Evolutionary conservation across 495 filamentous ascomycete species (phyloP).

Genomic region (Lasiosphaeriaceae sp.): DNA sequence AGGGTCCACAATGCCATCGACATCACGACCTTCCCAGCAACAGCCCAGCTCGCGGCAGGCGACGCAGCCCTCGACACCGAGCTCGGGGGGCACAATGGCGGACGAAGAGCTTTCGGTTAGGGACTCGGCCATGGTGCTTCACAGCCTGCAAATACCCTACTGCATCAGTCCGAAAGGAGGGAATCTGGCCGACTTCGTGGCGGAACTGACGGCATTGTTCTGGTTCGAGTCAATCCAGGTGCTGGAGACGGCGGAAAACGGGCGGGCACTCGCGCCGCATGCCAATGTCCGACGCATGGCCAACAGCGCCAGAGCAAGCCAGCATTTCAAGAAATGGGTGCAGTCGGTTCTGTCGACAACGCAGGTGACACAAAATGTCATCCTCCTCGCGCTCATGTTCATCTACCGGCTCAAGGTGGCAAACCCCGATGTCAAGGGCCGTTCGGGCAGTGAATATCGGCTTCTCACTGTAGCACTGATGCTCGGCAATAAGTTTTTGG

Average conservation of each 20-base stretch:
- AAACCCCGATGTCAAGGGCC: conserved; percentile 82
- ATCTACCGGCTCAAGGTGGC: conserved; percentile 88
- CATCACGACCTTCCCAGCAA: background rate
- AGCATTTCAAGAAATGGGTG: conserved; percentile 91
- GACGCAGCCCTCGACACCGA: conserved; percentile 32
- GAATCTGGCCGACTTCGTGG: conserved; percentile 75
- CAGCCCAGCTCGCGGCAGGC: conserved; percentile 24
- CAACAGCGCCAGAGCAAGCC: conserved; percentile 68
- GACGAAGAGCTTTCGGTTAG: conserved; percentile 26
- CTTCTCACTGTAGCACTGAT: conserved; percentile 94
- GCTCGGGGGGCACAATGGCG: conserved; percentile 22
- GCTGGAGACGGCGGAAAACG: conserved; percentile 67
- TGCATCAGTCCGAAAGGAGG: conserved; percentile 72
- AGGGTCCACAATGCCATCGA: conserved; percentile 1
- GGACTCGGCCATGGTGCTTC: conserved; percentile 48
- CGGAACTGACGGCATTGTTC: conserved; percentile 94
- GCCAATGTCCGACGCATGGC: conserved; percentile 52
- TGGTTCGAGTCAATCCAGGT: conserved; percentile 93
- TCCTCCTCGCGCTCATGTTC: conserved; percentile 85
- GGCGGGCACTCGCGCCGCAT: conserved; percentile 38
- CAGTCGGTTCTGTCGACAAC: conserved; percentile 86
- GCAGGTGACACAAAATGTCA: conserved; percentile 95
- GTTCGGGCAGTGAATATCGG: conserved; percentile 91
- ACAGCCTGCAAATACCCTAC: conserved; percentile 65
- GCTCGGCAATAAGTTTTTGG: conserved; percentile 98